Evolutionary conservation across 352 stramenopile species (phyloP), one percentile per base, ranked within the genome.

Genomic region (Peronospora belbahrii): DNA sequence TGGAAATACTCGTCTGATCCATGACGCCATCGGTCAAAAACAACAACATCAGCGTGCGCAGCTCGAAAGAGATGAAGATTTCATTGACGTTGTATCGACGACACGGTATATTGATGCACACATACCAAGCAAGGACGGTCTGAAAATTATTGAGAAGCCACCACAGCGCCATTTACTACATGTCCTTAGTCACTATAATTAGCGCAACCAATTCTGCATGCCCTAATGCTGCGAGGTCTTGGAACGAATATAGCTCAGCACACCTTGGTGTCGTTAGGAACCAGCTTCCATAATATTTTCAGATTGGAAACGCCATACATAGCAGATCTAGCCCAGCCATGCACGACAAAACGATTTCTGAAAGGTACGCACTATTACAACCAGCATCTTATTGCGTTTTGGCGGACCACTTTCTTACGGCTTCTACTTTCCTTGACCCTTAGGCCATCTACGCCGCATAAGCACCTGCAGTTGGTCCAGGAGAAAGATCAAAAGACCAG

Each of bases 371-470:
- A 31, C 14, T 25, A 25, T 25, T 6, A 25, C 14, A 17, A 34
- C 2, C 13, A 41, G 24, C 44, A 27, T 36, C 6, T n/a, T 17
- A 36, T 6, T 23, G 35, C 10, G n/a, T 13, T 47, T 42, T 47
- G 27, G 43, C 22, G 17, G 39, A 18, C 19, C 35, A 37, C 30
- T 33, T 41, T 36, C 30, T 44, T 19, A 44, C 30, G 32, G 4
- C 11, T 35, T 5, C 8, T 22, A 23, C 18, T 28, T 8, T 9
- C n/a, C 38, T 11, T 38, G 28, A 17, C 25, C 41, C 7, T 44
- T 13, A 87, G 73, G 37, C 70, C 73, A 1, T 87, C 73, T 54
- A 88, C 68, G 10, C 73, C 73, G 9, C 63, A 68, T 18, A 85
- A 85, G 65, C 75, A 69, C 5, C 56, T 88, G 14, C 66, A 81